Percentiles rank a stretch among this genome's conserved stretches.
Evolutionary conservation across 163 green algal species (phyloP).

Genomic region (Chloromonas sp.): DNA sequence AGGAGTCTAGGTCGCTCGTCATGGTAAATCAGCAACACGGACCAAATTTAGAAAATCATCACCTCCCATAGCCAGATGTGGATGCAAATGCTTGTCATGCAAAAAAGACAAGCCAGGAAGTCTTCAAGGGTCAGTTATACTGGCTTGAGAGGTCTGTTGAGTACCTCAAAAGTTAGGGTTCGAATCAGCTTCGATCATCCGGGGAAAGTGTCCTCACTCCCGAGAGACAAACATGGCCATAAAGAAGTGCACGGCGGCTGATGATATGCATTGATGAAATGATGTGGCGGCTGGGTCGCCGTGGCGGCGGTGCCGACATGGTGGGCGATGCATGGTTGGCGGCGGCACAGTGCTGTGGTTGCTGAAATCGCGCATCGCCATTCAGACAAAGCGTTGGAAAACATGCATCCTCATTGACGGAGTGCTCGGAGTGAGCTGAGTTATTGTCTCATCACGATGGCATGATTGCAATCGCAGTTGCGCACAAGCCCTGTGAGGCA

Average conservation of each 20-base stretch:
- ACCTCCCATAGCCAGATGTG: not conserved
- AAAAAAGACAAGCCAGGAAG: too few relatives aligned
- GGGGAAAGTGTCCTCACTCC: conserved; percentile 36
- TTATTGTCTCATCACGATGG: conserved; percentile 23
- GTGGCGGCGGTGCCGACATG: too few relatives aligned
- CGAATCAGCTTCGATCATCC: conserved; percentile 31
- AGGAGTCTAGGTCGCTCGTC: conserved; percentile 8
- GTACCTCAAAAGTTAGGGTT: conserved; percentile 12
- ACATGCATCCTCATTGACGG: conserved; percentile 19
- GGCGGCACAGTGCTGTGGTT: too few relatives aligned
- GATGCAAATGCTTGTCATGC: not conserved
- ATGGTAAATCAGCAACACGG: conserved; percentile 23
- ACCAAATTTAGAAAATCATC: conserved; percentile 30
- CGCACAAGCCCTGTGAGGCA: too few relatives aligned
- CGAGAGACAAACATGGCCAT: not conserved
- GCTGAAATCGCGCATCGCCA: not conserved
- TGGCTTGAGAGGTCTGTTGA: conserved; percentile 28
- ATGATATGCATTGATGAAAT: too few relatives aligned
- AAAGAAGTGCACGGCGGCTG: not conserved
- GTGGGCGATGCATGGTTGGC: too few relatives aligned
- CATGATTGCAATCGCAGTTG: too few relatives aligned
- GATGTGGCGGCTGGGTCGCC: too few relatives aligned
- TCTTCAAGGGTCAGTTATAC: conserved; percentile 28
- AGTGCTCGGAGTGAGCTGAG: conserved; percentile 33
- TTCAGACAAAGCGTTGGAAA: conserved; percentile 28